Evolutionary conservation across 176 grass and related monocot species (phyloP).

Genomic region (Ensete glaucum): DNA sequence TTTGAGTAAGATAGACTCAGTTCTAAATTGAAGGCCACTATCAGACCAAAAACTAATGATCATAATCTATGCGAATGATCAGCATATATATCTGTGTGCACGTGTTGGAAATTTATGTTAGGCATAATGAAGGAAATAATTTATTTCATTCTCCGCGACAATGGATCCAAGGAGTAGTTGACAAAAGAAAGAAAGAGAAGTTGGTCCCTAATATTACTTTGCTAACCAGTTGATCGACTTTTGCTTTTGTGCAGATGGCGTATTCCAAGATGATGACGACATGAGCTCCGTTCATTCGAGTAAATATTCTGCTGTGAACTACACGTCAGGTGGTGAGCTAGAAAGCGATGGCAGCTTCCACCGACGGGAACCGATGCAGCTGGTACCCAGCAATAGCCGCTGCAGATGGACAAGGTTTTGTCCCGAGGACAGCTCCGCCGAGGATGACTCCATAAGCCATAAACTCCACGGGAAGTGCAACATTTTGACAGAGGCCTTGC

Average conservation of each 20-base stretch:
- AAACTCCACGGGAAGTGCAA: conserved; percentile 27
- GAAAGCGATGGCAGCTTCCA: background rate
- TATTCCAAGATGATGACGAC: conserved; percentile 56
- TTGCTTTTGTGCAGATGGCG: conserved; percentile 26
- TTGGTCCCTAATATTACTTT: background rate
- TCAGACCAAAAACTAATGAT: no score
- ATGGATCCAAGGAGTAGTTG: no score
- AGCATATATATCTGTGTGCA: no score
- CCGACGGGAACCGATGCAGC: background rate
- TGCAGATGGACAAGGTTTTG: no score
- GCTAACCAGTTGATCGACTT: background rate
- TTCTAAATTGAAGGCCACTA: no score
- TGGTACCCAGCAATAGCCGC: conserved; percentile 10
- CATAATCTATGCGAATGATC: no score
- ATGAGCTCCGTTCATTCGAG: conserved; percentile 25
- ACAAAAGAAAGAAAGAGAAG: no score
- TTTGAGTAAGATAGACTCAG: no score
- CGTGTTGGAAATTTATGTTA: no score
- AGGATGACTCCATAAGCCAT: background rate
- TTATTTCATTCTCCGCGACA: no score
- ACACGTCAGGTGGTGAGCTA: conserved; percentile 26
- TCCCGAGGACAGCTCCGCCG: conserved; percentile 17
- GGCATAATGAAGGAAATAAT: no score
- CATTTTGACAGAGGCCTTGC: background rate
- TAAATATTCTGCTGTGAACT: conserved; percentile 46